Base-by-base conservation (phyloP, 441 rosid species). In the Flueggea neowawraea region DNA sequence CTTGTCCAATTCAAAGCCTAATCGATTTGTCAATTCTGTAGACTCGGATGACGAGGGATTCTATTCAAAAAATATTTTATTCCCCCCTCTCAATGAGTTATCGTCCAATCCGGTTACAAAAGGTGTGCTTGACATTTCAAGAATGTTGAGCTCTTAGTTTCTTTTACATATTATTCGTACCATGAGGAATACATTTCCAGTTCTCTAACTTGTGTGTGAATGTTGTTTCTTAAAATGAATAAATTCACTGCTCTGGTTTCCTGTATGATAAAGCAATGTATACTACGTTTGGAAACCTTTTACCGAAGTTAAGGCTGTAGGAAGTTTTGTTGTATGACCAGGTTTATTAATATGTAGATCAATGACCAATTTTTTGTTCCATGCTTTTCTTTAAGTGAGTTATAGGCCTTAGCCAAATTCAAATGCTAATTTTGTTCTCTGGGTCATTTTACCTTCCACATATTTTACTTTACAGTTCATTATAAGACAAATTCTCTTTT, bases 41-140 rank as follows among this genome's bases (percentile, higher is more conserved):
- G 89, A 86, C 61, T 76, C 82, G 14, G 90, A 84, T 62, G 96
- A 86, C 44, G 93, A 84, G 60, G 87, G 79, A 10, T 76, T 83
- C 52, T 78, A 61, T 45, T 66, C 84, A 48, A 86, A 73, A 63
- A 72, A 71, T 75, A 86, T 70, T 16, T 68, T 82, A 54, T 80
- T 86, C 52, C 80, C 88, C 45, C 78, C 87, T 58, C 70, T 82
- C 69, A 80, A 77, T 77, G 95, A 77, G 55, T 64, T 75, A 54
- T 79, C 82, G 8, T 67, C 87, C 12, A 81, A 80, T 57, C 76
- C 82, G 31, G 95, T 80, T 61, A 66, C 80, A 31, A 85, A 78
- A 78, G 73, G 41, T 36, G 6, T 55, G 51, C 61, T 71, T n/a
- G 88, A 79, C 57, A 74, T 78, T 59, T 65, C 95, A 36, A 96